These are phyloP conservation scores for Solanum bukasovii DNA, from an alignment of 257 asterid species.

Conservation along the genomic window DNA sequence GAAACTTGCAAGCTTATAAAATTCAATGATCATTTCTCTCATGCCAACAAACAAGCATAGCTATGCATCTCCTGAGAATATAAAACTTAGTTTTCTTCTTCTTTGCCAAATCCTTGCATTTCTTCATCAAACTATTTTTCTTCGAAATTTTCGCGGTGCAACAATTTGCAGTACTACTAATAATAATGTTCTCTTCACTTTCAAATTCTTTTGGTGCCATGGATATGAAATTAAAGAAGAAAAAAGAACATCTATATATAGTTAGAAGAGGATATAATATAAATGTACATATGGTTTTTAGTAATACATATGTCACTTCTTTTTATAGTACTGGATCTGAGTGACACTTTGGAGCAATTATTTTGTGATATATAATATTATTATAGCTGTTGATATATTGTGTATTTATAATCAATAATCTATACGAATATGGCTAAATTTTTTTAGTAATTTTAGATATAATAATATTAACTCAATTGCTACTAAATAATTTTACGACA, in stretches of 20 bases:
- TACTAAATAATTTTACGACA: too few species aligned
- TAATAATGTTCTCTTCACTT: not conserved
- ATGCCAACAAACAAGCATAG: slow-evolving; percentile 76
- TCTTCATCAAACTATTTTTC: slow-evolving; percentile 19
- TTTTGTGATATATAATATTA: too few species aligned
- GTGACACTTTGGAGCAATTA: not conserved
- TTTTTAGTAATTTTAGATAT: too few species aligned
- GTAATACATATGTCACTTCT: not conserved
- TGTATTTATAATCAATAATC: too few species aligned
- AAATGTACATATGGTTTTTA: not conserved
- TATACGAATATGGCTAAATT: too few species aligned
- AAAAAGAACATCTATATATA: not conserved
- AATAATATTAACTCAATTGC: too few species aligned
- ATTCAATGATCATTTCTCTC: slow-evolving; percentile 38
- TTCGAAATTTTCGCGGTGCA: not conserved
- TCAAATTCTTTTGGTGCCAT: not conserved
- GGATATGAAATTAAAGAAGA: not conserved
- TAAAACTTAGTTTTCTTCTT: slow-evolving; percentile 62
- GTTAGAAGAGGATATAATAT: too few species aligned
- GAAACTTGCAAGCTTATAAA: not conserved
- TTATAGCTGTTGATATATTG: too few species aligned
- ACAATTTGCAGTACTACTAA: not conserved
- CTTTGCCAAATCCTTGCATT: slow-evolving; percentile 47
- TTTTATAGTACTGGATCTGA: not conserved
- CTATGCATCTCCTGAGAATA: slow-evolving; percentile 69